Evolutionary conservation across 2,329 filamentous ascomycete species (phyloP).

Genomic region (Coniochaeta sp.): DNA sequence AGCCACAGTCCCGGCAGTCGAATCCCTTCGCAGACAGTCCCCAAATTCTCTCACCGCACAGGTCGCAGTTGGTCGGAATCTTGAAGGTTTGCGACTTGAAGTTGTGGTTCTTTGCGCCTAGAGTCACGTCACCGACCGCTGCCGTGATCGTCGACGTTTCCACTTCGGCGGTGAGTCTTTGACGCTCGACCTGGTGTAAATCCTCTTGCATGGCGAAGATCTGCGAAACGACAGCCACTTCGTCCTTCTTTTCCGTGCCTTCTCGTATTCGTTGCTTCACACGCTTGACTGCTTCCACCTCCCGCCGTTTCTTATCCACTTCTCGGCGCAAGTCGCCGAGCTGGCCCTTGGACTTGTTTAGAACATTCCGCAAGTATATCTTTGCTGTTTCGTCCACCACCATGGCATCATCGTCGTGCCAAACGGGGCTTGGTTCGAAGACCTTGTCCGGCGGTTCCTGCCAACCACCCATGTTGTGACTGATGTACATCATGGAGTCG

Average conservation of each 20-base stretch:
- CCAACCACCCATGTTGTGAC: conserved; percentile 78
- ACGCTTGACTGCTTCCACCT: conserved; percentile 72
- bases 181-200: conserved; percentile 76
- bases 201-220: conserved; percentile 80
- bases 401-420: conserved; percentile 90
- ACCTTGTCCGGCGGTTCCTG: conserved; percentile 77
- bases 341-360: conserved; percentile 83
- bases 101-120: conserved; percentile 91
- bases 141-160: conserved; percentile 90
- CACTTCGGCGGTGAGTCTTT: conserved; percentile 80
- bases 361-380: conserved; percentile 82
- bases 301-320: conserved; percentile 76
- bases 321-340: conserved; percentile 74
- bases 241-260: conserved; percentile 81
- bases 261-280: conserved; percentile 71
- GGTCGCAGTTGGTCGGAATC: conserved; percentile 95
- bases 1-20: conserved; percentile 92
- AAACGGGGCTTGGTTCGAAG: conserved; percentile 93
- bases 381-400: conserved; percentile 81
- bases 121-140: conserved; percentile 83
- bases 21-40: conserved; percentile 94
- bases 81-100: conserved; percentile 99
- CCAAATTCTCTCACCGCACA: conserved; percentile 96
- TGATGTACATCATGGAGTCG: conserved; percentile 96
- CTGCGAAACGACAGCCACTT: conserved; percentile 76